Evolutionary conservation across 768 basidiomycete species (phyloP).

Genomic region (Trametes cubensis): DNA sequence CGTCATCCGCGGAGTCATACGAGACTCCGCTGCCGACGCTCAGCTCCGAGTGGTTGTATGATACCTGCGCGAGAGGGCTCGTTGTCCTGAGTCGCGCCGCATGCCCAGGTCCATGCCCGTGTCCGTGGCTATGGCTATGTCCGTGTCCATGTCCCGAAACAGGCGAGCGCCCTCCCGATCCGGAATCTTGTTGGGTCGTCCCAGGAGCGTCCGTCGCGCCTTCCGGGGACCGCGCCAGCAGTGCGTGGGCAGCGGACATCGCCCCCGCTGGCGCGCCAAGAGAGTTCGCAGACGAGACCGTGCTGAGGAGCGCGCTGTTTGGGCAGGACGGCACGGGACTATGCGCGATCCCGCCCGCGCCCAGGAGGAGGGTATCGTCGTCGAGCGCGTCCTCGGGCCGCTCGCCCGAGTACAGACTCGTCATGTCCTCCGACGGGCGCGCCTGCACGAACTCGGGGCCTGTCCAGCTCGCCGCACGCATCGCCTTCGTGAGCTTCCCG

Average conservation of each 20-base stretch:
- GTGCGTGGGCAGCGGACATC: constrained; percentile 29
- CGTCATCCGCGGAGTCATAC: constrained; percentile 33
- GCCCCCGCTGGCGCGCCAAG: constrained; percentile 21
- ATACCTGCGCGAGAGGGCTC: constrained; percentile 42
- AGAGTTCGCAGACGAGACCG: constrained; percentile 31
- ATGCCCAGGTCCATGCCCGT: neutral
- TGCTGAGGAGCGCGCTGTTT: constrained; percentile 32
- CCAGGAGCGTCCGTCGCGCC: constrained; percentile 28
- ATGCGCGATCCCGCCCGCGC: constrained; percentile 47
- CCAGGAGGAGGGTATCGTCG: constrained; percentile 56
- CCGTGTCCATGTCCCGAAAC: neutral
- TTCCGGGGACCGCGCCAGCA: constrained; percentile 40
- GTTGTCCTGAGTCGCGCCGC: constrained; percentile 33
- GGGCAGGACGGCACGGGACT: constrained; percentile 32
- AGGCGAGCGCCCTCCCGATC: neutral
- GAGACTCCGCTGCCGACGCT: constrained; percentile 21
- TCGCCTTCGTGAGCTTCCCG: constrained; percentile 45
- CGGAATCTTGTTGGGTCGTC: constrained; percentile 17
- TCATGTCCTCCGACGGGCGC: constrained; percentile 44
- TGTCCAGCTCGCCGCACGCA: constrained; percentile 70
- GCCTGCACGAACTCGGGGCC: constrained; percentile 43
- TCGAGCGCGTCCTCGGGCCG: constrained; percentile 44
- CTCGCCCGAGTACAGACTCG: constrained; percentile 48
- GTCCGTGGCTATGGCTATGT: neutral
- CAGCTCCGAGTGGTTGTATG: constrained; percentile 23